Evolutionary conservation across 2,329 filamentous ascomycete species (phyloP), one percentile per base, ranked within the genome.

Genomic region (Colletotrichum zoysiae): DNA sequence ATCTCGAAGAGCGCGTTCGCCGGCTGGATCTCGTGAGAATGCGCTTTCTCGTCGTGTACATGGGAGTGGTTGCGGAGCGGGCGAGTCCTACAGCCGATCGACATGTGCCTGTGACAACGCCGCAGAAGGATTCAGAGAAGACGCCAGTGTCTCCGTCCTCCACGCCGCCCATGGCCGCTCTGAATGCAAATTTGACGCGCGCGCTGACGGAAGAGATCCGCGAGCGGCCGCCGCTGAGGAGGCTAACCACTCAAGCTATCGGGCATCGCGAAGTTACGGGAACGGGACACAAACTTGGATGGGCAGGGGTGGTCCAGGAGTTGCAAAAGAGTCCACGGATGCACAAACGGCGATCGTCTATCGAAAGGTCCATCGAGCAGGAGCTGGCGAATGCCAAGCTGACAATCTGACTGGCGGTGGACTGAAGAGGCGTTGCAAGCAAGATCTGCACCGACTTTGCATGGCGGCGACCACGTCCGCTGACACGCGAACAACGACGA

Each of bases 21-120:
- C 83, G 89, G 58, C 81, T 91, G 51, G 90, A 91, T 75, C 79
- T 91, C 76, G 78, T 91, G 77, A 85, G 89, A 77, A 90, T 90
- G 88, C 86, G 89, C 73, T 91, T 91, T 77, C 80, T 91, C 42
- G 88, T 91, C 46, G 84, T 90, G 48, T 90, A 90, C 78, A 88
- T 91, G 87, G 87, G 89, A 74, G 85, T 90, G 72, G 84, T 91
- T 65, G 82, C 86, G 16, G 79, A 82, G 14, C 79, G 78, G 56
- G 78, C 78, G 20, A 76, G 51, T 48, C 78, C 81, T 46, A 80
- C 79, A 63, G 76, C 77, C 12, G 71, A 73, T 20, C 60, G 50
- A 35, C 48, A 56, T 16, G 40, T 38, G 48, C 58, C 64, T 11
- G 64, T 65, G 46, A 35, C 26, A 64, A 74, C 26, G 74, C 68